These are phyloP conservation scores for Naumovozyma dairenensis DNA, from an alignment of 805 yeast genomes.

Conservation along the genomic window DNA sequence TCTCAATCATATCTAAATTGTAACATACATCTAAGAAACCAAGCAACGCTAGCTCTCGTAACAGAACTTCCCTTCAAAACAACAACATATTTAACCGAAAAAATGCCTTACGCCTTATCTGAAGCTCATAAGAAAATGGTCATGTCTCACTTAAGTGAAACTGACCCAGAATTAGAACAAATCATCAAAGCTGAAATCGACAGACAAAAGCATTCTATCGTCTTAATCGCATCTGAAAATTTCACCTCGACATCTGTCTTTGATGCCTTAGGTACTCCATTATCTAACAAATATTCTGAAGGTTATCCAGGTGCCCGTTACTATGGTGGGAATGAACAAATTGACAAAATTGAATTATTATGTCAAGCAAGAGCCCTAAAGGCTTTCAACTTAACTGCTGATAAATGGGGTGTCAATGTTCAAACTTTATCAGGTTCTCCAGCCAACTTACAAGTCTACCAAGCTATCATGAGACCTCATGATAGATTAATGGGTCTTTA, in stretches of 20 bases:
- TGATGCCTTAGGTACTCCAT: constrained; percentile 93
- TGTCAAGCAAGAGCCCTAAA: constrained; percentile 93
- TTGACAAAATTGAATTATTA: constrained; percentile 83
- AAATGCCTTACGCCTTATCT: constrained; percentile 55
- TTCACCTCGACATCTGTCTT: constrained; percentile 93
- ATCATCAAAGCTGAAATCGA: constrained; percentile 70
- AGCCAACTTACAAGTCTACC: constrained; percentile 93
- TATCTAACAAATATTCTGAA: constrained; percentile 97
- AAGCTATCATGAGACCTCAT: constrained; percentile 88
- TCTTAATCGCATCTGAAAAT: constrained; percentile 93
- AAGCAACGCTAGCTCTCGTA: no score
- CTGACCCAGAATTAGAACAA: constrained; percentile 70
- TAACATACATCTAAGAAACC: no score
- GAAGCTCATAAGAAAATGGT: constrained; percentile 56
- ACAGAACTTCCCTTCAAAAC: not conserved
- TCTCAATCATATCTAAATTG: no score
- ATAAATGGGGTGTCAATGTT: constrained; percentile 95
- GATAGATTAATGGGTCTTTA: constrained; percentile 98
- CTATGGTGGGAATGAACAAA: constrained; percentile 97
- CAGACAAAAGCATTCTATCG: constrained; percentile 91
- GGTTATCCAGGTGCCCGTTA: constrained; percentile 99
- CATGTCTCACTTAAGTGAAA: constrained; percentile 46
- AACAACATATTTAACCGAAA: no score
- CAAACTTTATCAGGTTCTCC: constrained; percentile 96
- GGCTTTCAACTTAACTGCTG: constrained; percentile 73